Evolutionary conservation across 768 basidiomycete genomes (phyloP), one percentile per base, ranked within the genome.

Genomic region (Rossbeevera mucosa): DNA sequence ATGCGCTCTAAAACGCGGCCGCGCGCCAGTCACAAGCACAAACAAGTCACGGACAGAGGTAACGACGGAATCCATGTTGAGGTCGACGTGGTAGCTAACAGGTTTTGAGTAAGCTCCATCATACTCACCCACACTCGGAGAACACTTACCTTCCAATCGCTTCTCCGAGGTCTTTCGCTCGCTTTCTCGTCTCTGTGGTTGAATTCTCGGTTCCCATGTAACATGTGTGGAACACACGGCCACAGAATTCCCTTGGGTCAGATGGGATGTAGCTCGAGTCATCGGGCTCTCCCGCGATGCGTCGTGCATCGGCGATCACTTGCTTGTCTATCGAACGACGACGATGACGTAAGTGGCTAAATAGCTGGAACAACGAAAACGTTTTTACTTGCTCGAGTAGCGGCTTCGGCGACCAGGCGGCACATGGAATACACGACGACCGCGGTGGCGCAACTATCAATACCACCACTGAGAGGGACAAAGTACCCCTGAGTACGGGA

Each of bases 191-290:
- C 61, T 96, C 96, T 0, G 68, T 68, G 54, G 86, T 91, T 7
- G 95, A 97, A 67, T 98, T 94, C 68, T 94, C 91, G 0, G 96
- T 99, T 5, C 95, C 95, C 96, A 99, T 98, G 71, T 95, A 99
- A 70, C 93, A 96, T 0, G 94, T 95, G 68, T 98, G 94, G 75
- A 99, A 95, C 49, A 98, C 85, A 22, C 92, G 78, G 48, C 75
- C 77, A 24, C 83, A 82, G 60, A 97, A 93, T 64, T 98, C 96
- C 43, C 77, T 81, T 0, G 94, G 83, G 67, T 99, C 94, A 0
- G 81, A 77, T 1, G 96, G 95, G 24, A 92, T 62, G 64, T 97
- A 98, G 2, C 71, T 71, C 2, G 94, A 95, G 53, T 80, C 83
- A 49, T 84, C 84, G 0, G 86, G 77, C 65, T 95, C 91, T 4